A percentile compares a stretch with the other conserved stretches of the same genome.
phyloP scores from a whole-genome alignment of 1,284 basidiomycete genomes.

The Mycosarcoma mackinlayi region DNA sequence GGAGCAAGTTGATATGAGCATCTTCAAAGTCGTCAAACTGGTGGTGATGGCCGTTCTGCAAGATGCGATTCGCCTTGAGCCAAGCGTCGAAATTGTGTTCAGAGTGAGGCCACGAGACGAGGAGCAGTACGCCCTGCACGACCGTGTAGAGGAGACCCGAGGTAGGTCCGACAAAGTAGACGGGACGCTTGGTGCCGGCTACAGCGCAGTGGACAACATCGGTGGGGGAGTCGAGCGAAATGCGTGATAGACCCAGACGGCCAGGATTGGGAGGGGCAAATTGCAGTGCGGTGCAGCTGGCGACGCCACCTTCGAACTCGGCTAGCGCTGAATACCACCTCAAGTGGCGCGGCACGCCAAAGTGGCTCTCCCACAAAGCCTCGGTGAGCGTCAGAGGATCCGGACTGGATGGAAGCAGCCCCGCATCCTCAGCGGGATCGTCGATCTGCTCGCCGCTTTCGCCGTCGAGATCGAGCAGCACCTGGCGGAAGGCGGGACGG shows the following conservation, averaged over 20 bases:
- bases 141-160: constrained; percentile 25
- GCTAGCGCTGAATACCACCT: constrained; percentile 15
- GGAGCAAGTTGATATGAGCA: constrained; percentile 24
- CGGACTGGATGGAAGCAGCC: constrained; percentile 2
- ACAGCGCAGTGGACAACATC: constrained; percentile 23
- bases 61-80: constrained; percentile 7
- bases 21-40: constrained; percentile 22
- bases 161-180: constrained; percentile 13
- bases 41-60: not conserved
- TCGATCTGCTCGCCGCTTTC: constrained; percentile 1
- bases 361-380: constrained; percentile 31
- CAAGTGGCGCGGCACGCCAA: constrained; percentile 18
- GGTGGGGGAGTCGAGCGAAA: constrained; percentile 3
- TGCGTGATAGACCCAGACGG: constrained; percentile 5
- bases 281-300: constrained; percentile 2
- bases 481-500: constrained; percentile 23
- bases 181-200: constrained; percentile 18
- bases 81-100: constrained; percentile 21
- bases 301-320: constrained; percentile 2
- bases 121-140: constrained; percentile 26
- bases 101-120: constrained; percentile 31
- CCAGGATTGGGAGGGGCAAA: constrained; percentile 6
- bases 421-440: constrained; percentile 9
- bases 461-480: constrained; percentile 20
- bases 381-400: constrained; percentile 16